Evolutionary conservation across 768 basidiomycete species (phyloP).

Genomic region (Russula olivacea): DNA sequence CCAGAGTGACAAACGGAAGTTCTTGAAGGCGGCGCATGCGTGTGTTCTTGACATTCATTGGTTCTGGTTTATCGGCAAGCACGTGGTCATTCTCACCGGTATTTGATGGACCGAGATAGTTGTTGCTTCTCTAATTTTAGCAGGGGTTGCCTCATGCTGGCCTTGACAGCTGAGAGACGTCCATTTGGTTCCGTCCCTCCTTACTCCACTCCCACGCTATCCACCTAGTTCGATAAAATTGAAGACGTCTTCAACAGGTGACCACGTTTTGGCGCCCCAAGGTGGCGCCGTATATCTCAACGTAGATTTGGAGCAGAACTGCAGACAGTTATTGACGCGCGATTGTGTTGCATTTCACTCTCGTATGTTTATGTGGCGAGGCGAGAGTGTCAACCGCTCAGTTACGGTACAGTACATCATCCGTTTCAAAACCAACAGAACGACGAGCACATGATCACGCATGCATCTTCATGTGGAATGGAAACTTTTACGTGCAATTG

Average conservation of each 20-base stretch:
- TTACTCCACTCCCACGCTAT: background rate
- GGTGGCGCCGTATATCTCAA: background rate
- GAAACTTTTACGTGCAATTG: background rate
- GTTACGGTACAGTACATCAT: background rate
- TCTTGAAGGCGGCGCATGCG: constrained; percentile 7
- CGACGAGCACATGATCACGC: background rate
- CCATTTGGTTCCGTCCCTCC: background rate
- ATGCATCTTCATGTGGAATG: background rate
- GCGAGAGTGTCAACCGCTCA: background rate
- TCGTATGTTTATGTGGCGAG: background rate
- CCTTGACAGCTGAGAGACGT: constrained; percentile 4
- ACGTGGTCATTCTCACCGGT: constrained; percentile 4
- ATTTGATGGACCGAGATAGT: background rate
- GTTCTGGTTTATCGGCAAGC: background rate
- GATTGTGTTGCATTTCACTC: background rate
- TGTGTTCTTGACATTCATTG: constrained; percentile 16
- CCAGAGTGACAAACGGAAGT: background rate
- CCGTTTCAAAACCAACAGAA: background rate
- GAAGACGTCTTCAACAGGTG: background rate
- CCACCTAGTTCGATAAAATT: background rate
- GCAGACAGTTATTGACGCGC: background rate
- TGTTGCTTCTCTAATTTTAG: no score
- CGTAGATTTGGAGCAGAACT: background rate
- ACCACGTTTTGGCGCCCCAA: background rate
- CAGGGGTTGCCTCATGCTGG: constrained; percentile 2